Evolutionary conservation across 1,284 basidiomycete genomes (phyloP).

Genomic region (Cerrena zonata): DNA sequence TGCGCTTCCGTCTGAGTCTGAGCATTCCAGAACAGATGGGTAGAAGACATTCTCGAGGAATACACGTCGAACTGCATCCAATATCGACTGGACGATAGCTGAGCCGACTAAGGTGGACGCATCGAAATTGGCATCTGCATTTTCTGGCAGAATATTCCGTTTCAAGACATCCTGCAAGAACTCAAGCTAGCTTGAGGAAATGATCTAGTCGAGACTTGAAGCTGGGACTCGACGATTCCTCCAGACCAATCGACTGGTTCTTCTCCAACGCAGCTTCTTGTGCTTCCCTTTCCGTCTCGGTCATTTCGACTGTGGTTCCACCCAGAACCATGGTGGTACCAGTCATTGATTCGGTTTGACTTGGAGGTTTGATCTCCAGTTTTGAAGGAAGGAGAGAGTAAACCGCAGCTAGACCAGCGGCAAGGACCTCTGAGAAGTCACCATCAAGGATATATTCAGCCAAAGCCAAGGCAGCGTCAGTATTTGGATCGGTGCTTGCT

Average conservation of each 20-base stretch:
- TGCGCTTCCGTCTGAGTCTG: conserved; percentile 85
- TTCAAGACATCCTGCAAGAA: conserved; percentile 86
- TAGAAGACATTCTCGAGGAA: conserved; percentile 92
- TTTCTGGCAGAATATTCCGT: conserved; percentile 47
- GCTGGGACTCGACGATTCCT: conserved; percentile 69
- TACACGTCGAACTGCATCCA: conserved; percentile 78
- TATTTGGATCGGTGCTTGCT: conserved; percentile 55
- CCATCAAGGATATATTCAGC: conserved; percentile 92
- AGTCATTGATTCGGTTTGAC: conserved; percentile 34
- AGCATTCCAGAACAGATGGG: conserved; percentile 90
- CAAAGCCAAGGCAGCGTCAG: conserved; percentile 78
- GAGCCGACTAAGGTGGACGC: conserved; percentile 61
- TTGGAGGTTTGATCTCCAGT: conserved; percentile 58
- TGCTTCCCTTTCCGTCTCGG: conserved; percentile 51
- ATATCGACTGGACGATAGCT: conserved; percentile 74
- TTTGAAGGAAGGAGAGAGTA: conserved; percentile 90
- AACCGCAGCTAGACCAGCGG: conserved; percentile 88
- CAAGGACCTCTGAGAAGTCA: conserved; percentile 93
- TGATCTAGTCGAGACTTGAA: conserved; percentile 81
- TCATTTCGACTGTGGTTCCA: conserved; percentile 33
- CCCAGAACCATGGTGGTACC: conserved; percentile 64
- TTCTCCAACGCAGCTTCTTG: conserved; percentile 49
- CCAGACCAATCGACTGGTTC: conserved; percentile 58
- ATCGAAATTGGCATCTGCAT: conserved; percentile 38
- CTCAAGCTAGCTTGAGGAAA: conserved; percentile 83